These are phyloP conservation scores for Spinacia oleracea DNA, from an alignment of 179 eudicot species.

Conservation along the genomic window DNA sequence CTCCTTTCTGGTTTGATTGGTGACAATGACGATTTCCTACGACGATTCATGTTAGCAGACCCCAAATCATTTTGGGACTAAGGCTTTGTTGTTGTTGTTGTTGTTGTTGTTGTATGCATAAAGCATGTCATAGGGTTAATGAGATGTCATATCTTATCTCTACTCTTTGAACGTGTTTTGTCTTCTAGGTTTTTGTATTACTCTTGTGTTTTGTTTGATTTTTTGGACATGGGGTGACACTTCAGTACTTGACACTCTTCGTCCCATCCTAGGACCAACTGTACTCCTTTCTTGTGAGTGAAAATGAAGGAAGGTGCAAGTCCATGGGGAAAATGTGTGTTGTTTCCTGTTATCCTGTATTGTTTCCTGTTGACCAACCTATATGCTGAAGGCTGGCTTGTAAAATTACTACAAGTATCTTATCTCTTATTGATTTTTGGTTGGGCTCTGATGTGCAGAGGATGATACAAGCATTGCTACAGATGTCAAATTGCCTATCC, in stretches of 20 bases:
- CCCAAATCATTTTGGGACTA: too few species aligned
- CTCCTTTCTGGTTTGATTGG: too few species aligned
- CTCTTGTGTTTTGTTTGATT: slow-evolving; percentile 3
- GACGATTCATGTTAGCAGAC: too few species aligned
- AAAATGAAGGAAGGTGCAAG: not conserved
- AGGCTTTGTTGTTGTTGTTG: too few species aligned
- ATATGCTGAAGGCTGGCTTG: not conserved
- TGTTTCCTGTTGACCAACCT: not conserved
- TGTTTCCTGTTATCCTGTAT: not conserved
- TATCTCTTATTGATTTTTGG: slow-evolving; percentile 7
- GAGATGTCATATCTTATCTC: not conserved
- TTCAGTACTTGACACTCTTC: too few species aligned
- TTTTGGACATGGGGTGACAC: not conserved
- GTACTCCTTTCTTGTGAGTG: not conserved
- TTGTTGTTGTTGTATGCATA: too few species aligned
- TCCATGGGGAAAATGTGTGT: not conserved
- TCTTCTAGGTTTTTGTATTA: not conserved
- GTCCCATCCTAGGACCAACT: not conserved
- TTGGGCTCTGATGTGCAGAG: slow-evolving; percentile 50
- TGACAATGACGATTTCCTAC: too few species aligned
- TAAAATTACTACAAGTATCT: not conserved
- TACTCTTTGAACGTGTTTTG: not conserved
- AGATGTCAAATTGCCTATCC: slow-evolving; percentile 85
- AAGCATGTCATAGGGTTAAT: not conserved
- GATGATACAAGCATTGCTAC: slow-evolving; percentile 86